phyloP scores from a whole-genome alignment of 2,329 filamentous ascomycete genomes.

The Emericellopsis cladophorae region DNA sequence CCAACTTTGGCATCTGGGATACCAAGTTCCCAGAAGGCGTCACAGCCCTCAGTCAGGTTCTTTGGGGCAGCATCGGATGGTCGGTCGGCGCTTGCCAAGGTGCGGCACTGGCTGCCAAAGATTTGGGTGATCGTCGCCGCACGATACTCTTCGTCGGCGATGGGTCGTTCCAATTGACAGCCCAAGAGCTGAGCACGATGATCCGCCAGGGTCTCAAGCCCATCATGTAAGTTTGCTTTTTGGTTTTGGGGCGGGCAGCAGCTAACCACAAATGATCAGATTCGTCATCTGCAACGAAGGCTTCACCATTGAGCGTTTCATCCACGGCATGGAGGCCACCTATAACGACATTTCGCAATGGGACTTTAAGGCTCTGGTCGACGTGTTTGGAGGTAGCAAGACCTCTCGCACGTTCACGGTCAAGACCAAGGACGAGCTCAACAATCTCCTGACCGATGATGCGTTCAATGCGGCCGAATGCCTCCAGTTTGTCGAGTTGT shows the following conservation, averaged over 20 bases:
- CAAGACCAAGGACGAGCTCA: slow-evolving; percentile 56
- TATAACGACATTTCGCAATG: slow-evolving; percentile 77
- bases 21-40: slow-evolving; percentile 68
- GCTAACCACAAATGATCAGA: slow-evolving; percentile 20
- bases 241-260: background rate
- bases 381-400: slow-evolving; percentile 50
- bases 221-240: slow-evolving; percentile 48
- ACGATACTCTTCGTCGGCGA: slow-evolving; percentile 85
- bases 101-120: slow-evolving; percentile 63
- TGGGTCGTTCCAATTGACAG: slow-evolving; percentile 74
- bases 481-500: slow-evolving; percentile 66
- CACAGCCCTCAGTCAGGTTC: slow-evolving; percentile 68
- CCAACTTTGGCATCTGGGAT: slow-evolving; percentile 82
- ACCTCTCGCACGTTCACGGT: slow-evolving; percentile 51
- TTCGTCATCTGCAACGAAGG: slow-evolving; percentile 83
- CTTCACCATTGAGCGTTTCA: slow-evolving; percentile 80
- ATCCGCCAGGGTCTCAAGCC: slow-evolving; percentile 60
- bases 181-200: slow-evolving; percentile 76
- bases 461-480: slow-evolving; percentile 45
- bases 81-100: slow-evolving; percentile 45
- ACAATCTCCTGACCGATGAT: slow-evolving; percentile 49
- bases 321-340: slow-evolving; percentile 65
- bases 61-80: slow-evolving; percentile 57
- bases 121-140: slow-evolving; percentile 43
- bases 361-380: slow-evolving; percentile 57